These are phyloP conservation scores for Spergularia bocconei DNA, from an alignment of 148 eudicot genomes.

Conservation along the genomic window DNA sequence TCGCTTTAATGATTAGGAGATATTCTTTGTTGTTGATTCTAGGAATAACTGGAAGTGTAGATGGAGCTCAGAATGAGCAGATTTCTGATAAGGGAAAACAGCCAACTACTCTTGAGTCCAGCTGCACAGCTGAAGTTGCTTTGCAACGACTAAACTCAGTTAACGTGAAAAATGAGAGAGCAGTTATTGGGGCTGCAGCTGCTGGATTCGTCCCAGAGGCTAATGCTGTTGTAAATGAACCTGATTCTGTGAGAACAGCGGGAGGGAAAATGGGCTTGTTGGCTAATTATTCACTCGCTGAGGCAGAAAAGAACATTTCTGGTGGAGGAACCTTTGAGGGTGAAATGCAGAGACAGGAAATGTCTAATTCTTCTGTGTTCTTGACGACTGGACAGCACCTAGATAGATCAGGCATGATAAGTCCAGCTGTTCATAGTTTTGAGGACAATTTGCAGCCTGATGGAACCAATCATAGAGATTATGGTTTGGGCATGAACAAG, in stretches of 20 bases:
- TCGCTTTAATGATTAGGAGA: background rate
- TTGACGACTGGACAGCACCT: constrained; percentile 27
- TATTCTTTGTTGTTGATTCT: constrained; percentile 11
- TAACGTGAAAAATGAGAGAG: constrained; percentile 38
- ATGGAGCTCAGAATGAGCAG: constrained; percentile 59
- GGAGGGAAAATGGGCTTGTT: constrained; percentile 32
- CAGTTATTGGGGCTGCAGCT: constrained; percentile 31
- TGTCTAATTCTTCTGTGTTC: constrained; percentile 36
- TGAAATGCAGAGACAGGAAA: constrained; percentile 40
- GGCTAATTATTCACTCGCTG: constrained; percentile 28
- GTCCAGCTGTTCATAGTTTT: constrained; percentile 31
- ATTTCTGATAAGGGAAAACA: constrained; percentile 60
- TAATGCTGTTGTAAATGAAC: constrained; percentile 36
- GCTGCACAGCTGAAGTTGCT: constrained; percentile 41
- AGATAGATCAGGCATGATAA: constrained; percentile 36
- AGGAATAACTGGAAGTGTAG: constrained; percentile 42
- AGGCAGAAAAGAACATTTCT: constrained; percentile 33
- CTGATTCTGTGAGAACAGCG: constrained; percentile 34
- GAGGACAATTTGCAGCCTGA: constrained; percentile 38
- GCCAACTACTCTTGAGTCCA: constrained; percentile 40
- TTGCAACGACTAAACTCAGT: constrained; percentile 37
- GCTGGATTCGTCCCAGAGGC: constrained; percentile 30
- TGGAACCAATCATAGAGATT: constrained; percentile 32
- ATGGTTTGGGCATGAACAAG: constrained; percentile 37
- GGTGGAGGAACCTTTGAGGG: constrained; percentile 31